Percentiles rank a stretch among this genome's conserved stretches.
These are phyloP conservation scores for Nothophaeocryptopus gaeumannii DNA, from an alignment of 2,329 filamentous ascomycete species.

Conservation along the genomic window DNA sequence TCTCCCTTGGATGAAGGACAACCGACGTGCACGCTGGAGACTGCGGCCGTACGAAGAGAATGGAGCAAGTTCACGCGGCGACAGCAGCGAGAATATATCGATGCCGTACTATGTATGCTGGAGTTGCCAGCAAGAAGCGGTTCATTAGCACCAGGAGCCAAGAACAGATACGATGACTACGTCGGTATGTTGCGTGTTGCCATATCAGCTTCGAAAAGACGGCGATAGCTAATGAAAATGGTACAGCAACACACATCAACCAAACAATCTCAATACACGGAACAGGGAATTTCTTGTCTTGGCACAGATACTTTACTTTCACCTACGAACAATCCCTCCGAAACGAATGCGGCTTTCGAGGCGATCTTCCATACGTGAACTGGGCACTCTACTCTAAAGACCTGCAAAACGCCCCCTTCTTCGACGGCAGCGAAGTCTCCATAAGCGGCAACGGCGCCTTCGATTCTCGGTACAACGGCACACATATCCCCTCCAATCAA, in stretches of 20 bases:
- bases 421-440: constrained; percentile 53
- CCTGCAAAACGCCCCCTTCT: constrained; percentile 48
- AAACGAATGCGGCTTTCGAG: constrained; percentile 43
- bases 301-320: constrained; percentile 44
- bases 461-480: constrained; percentile 4
- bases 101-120: constrained; percentile 2
- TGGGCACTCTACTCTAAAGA: background rate
- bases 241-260: constrained; percentile 26
- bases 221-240: too few species aligned
- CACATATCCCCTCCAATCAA: background rate
- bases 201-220: too few species aligned
- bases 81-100: constrained; percentile 20
- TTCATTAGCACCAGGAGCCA: constrained; percentile 24
- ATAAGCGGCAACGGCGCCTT: constrained; percentile 28
- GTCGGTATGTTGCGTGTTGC: constrained; percentile 1
- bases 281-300: constrained; percentile 30
- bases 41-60: constrained; percentile 27
- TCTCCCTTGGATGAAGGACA: too few species aligned
- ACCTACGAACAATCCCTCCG: constrained; percentile 41
- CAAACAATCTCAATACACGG: constrained; percentile 20
- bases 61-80: constrained; percentile 33
- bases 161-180: constrained; percentile 32
- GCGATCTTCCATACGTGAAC: constrained; percentile 22
- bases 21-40: constrained; percentile 6
- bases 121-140: background rate